Base-by-base conservation (phyloP, 345 rosid species). In the Sisymbrium altissimum region DNA sequence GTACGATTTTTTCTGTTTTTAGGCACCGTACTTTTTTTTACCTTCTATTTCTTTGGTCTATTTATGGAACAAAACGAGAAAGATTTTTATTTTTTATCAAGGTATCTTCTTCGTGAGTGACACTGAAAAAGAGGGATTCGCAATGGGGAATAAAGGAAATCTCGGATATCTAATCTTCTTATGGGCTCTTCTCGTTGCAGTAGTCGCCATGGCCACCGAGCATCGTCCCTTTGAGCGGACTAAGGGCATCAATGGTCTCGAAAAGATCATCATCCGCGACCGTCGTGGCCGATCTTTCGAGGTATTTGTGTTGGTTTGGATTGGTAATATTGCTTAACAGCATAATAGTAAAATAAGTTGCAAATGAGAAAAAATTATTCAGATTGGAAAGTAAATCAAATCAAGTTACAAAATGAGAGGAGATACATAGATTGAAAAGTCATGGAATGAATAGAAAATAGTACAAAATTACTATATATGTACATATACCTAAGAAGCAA, bases 241-340 rank as follows among this genome's bases (percentile, higher is more conserved):
- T 76, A 88, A 82, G 73, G 97, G 96, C 61, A 27, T 82, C 38
- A 87, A 86, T 60, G 94, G 92, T 67, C 88, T 93, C 70, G 88
- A 88, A 17, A 93, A 86, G 81, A 81, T 93, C 79, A 81, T 87
- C 59, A 68, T 93, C 67, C 82, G 55, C 12, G 55, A 50, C 30
- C 30, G 12, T 50, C n/a, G 30, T 2, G 30, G 55, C 55, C 25
- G 77, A 66, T 86, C 94, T 27, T 89, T 79, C 19, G 96, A 93
- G 97, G 97, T 93, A 79, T 8, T 50, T 50, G 30, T 50, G 21
- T 50, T 50, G 6, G n/a, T 50, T 50, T 21, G 11, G 4, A 49
- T 49, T 19, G 29, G 23, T 49, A 9, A 49, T 10, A 49, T 21
- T 9, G 29, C 14, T 19, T 19, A 49, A 49, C 4, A 12, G 29